Conservation (phyloP, 345 rosid genomes). For the Arabis hirsuta region DNA sequence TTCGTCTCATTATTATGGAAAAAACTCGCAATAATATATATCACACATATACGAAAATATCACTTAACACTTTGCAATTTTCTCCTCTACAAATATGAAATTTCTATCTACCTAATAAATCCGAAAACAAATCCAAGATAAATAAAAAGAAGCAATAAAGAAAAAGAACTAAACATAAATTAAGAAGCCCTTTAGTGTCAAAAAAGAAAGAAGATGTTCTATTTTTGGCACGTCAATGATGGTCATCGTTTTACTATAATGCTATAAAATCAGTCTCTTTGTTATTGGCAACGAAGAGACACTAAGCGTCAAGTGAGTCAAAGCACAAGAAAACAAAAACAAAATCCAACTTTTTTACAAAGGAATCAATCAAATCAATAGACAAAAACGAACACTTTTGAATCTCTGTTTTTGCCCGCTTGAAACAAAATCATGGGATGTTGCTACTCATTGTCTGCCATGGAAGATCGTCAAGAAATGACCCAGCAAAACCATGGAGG, state of each 20-base stretch:
- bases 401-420: constrained; percentile 12
- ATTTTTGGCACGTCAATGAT: constrained; percentile 27
- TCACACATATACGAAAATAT: background rate
- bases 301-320: constrained; percentile 26
- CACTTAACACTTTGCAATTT: background rate
- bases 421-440: constrained; percentile 63
- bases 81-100: background rate
- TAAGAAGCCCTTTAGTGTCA: constrained; percentile 2
- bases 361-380: background rate
- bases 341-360: background rate
- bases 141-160: no score
- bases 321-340: constrained; percentile 18
- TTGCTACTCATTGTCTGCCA: constrained; percentile 56
- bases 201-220: constrained; percentile 9
- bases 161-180: background rate
- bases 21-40: background rate
- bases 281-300: constrained; percentile 30
- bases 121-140: background rate
- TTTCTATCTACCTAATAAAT: background rate
- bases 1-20: background rate
- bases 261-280: constrained; percentile 17
- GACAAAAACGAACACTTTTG: constrained; percentile 7
- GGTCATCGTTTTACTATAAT: constrained; percentile 10
- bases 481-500: constrained; percentile 31
- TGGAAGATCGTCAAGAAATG: constrained; percentile 37